Evolutionary conservation across 176 grass and related monocot species (phyloP).

Genomic region (Thinopyrum elongatum): DNA sequence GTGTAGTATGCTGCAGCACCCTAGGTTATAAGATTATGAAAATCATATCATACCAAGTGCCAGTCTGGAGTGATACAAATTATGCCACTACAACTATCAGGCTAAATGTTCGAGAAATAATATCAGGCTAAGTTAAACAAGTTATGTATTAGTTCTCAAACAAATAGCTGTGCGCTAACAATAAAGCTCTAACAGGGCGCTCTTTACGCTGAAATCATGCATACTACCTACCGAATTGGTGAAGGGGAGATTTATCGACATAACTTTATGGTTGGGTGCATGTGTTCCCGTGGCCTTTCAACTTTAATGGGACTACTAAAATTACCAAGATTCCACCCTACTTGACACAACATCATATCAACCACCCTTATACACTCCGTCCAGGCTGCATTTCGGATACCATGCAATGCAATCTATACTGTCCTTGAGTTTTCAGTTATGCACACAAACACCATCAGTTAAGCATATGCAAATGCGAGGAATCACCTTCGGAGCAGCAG

Average conservation of each 20-base stretch:
- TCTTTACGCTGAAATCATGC: not conserved
- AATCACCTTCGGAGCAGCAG: constrained; percentile 74
- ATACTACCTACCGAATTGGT: not conserved
- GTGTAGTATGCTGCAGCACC: not conserved
- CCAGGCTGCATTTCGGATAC: too few relatives aligned
- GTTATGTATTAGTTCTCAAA: not conserved
- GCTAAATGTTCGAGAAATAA: not conserved
- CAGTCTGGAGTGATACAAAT: not conserved
- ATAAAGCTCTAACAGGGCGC: not conserved
- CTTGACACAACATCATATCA: not conserved
- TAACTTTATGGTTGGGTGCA: not conserved
- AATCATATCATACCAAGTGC: not conserved
- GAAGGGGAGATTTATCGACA: not conserved
- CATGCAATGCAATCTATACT: too few relatives aligned
- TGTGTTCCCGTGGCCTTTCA: not conserved
- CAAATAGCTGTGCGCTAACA: not conserved
- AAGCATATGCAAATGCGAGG: not conserved
- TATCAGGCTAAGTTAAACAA: not conserved
- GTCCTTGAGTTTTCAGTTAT: not conserved
- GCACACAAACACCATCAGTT: not conserved
- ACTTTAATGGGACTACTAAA: not conserved
- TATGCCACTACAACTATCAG: not conserved
- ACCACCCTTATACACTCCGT: not conserved
- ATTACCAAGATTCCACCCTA: not conserved
- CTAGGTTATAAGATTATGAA: not conserved